Evolutionary conservation across 176 grass and related monocot species (phyloP), one percentile per base, ranked within the genome.

Genomic region (Carex myosuroides): DNA sequence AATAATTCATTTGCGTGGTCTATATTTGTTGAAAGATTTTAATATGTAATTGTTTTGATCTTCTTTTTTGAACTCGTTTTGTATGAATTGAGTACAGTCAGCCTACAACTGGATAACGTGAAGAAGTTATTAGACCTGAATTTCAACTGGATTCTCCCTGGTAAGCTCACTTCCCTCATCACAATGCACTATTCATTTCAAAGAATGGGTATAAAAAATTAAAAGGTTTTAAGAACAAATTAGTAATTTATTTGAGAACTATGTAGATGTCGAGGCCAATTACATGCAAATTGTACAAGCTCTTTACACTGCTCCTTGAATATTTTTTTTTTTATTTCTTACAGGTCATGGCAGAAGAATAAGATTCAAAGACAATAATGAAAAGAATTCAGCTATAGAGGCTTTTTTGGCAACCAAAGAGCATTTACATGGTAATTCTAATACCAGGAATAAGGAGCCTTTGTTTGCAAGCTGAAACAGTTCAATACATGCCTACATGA

Each of bases 131-230:
- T 92, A 60, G 85, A 87, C 21, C 30, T 86, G 11, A 14, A 91
- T 55, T 94, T 93, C 2, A n/a, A 91, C 41, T 93, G 91, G 75
- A 79, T 98, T 85, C 86, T 97, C 86, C 92, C 91, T 79, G 92
- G 92, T 94, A 84, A 14, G 85, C 59, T 59, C 7, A 30, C 64
- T 85, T 18, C n/a, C 2, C 4, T 32, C 37, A 18, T 55, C 46
- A 11, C 46, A 50, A 50, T 50, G 10, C 2, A 11, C 10, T 50
- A 50, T 10, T 3, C 24, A 57, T 78, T 78, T 78, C 26, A 57
- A 57, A 55, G 22, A 20, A 14, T 63, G n/a, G 50, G 48, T 42
- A 74, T 74, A 60, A 18, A 7, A 50, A 50, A 3, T 66, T 58
- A 24, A 6, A 65, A 52, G 20, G 50, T 78, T 78, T 35, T 3